These are phyloP conservation scores for Parachlorella kessleri DNA, from an alignment of 139 green algal genomes.

Conservation along the genomic window DNA sequence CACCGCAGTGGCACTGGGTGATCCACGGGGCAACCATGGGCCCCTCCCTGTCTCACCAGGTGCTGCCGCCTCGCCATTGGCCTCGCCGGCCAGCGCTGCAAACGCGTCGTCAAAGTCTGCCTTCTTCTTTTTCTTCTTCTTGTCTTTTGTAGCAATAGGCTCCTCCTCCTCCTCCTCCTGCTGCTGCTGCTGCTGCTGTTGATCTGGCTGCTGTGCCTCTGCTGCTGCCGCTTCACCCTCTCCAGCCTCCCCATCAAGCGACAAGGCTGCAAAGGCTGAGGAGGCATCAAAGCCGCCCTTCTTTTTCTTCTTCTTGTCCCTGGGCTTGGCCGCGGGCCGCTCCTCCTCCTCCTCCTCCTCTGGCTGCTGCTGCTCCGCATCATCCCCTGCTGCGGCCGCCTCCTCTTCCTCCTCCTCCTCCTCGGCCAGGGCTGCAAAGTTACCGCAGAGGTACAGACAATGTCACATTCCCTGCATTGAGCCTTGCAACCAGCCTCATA, in stretches of 20 bases:
- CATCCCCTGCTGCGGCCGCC: not conserved
- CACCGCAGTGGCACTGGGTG: no score
- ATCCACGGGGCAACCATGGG: no score
- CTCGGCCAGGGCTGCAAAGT: not conserved
- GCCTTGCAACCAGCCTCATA: no score
- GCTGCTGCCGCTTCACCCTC: not conserved
- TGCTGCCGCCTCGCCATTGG: constrained; percentile 14
- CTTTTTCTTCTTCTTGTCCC: not conserved
- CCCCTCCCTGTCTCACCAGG: no score
- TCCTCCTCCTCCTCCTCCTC: not conserved
- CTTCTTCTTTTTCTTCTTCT: constrained; percentile 61
- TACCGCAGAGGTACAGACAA: no score
- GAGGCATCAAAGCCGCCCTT: not conserved
- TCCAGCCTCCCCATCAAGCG: not conserved
- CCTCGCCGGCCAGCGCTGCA: constrained; percentile 58
- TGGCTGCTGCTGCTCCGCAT: not conserved
- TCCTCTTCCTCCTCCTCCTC: not conserved
- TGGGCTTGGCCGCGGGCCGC: not conserved
- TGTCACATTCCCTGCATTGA: no score
- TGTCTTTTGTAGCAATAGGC: constrained; percentile 1
- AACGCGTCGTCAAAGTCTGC: constrained; percentile 49
- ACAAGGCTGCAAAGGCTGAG: constrained; percentile 6
- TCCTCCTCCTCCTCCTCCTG: constrained; percentile 31
- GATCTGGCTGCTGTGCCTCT: constrained; percentile 11
- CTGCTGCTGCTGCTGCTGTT: constrained; percentile 29